Evolutionary conservation across 805 yeast genomes (phyloP), one percentile per base, ranked within the genome.

Genomic region (Soucietia sequanensis): DNA sequence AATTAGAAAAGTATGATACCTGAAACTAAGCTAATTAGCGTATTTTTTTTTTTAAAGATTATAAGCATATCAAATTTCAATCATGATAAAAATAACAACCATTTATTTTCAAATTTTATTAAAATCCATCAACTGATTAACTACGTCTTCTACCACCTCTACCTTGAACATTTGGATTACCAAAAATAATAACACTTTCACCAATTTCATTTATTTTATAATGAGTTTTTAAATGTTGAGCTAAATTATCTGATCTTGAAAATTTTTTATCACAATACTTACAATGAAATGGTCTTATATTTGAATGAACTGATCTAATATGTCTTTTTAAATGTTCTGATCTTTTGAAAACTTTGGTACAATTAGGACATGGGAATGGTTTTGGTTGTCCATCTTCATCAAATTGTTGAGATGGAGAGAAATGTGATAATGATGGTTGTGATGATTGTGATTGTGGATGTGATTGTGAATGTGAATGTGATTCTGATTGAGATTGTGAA

Each of bases 261-360:
- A 67, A 67, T 50, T 65, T 65, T 56, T 67, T 67, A 15, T 65
- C 72, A 43, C 72, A 67, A 43, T 60, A 63, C 39, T 65, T 65
- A 48, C 72, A 67, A 40, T 64, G 71, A 50, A 65, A 66, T 2
- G 72, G 72, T 12, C 72, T 49, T 35, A 65, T 63, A 41, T 64
- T 65, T n/a, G 68, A 61, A 47, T 67, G 72, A 27, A 67, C 72
- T 4, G 70, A 62, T 28, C 72, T 47, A 30, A 64, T 56, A 39
- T 67, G 72, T 24, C 72, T 50, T 43, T 67, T 67, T 41, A 67
- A 52, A 47, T 67, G 72, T 44, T 67, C 72, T 25, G 65, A 60
- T 26, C 72, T 47, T 48, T 67, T 67, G 49, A 67, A 67, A 38
- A 62, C 68, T 46, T 66, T 67, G 27, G 54, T 58, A 43, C 72